Evolutionary conservation across 129 eudicot genomes (phyloP), one percentile per base, ranked within the genome.

Genomic region (Lonicera japonica): DNA sequence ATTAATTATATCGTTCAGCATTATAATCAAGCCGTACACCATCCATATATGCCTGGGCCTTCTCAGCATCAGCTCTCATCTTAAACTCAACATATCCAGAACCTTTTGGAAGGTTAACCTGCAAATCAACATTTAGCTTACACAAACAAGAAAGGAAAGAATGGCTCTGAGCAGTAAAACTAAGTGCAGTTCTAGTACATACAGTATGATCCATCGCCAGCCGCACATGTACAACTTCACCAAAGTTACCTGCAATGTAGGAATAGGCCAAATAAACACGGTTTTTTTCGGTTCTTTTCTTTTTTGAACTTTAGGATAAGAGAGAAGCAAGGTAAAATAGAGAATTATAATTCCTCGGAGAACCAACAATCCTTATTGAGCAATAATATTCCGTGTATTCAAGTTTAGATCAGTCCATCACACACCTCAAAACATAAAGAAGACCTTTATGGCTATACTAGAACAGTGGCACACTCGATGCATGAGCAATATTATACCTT

Each of bases 21-120:
- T 45, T 3, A 10, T 45, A 10, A 12, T 45, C 51, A 45, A 45
- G n/a, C 36, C 51, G 14, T 45, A 45, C 96, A 38, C 95, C 95
- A 47, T 87, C 96, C 98, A 92, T 92, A 65, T 82, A 60, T 63
- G 58, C 25, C 47, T 52, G 73, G 15, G 78, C 78, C 47, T 66
- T 73, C 59, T 73, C 78, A 59, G 78, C 78, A 40, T 73, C 78
- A 66, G 78, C 58, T 43, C 78, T 66, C 16, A 57, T 59, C 69
- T 73, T 73, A 63, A 73, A 73, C 71, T 73, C 78, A 36, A 73
- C 78, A 73, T 73, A 73, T 22, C 72, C 78, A 52, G 56, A 54
- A 59, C 73, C 78, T 66, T 53, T 73, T 16, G 73, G 40, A 12
- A 73, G 72, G 48, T 73, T 73, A 17, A 15, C 51, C 51, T 45